Evolutionary conservation across 192 early-diverging fungal genomes (phyloP).

Genomic region (Funneliformis geosporum): DNA sequence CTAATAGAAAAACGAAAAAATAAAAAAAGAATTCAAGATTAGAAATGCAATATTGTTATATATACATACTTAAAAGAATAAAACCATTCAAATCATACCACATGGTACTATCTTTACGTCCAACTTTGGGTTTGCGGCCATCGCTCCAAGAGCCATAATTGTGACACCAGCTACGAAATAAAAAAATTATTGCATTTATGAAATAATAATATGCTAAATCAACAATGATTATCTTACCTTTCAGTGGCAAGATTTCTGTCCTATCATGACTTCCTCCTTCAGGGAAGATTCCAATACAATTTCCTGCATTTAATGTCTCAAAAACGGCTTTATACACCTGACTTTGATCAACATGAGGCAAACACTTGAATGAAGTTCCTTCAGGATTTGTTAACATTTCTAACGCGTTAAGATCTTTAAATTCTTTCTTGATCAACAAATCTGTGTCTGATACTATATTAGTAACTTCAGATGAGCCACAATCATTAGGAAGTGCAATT

Average conservation of each 20-base stretch:
- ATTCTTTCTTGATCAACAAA: constrained; percentile 72
- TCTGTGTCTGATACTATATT: constrained; percentile 83
- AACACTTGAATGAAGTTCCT: constrained; percentile 64
- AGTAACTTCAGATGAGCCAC: constrained; percentile 66
- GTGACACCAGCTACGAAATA: constrained; percentile 65
- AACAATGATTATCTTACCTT: constrained; percentile 51
- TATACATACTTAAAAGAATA: neutral
- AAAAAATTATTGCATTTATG: neutral
- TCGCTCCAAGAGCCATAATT: constrained; percentile 87
- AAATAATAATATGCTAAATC: neutral
- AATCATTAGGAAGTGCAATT: constrained; percentile 64
- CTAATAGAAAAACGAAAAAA: constrained; percentile 3
- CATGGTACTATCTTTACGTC: constrained; percentile 94
- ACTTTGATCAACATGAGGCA: constrained; percentile 89
- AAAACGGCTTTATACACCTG: constrained; percentile 85
- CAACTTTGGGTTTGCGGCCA: constrained; percentile 78
- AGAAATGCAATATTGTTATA: neutral
- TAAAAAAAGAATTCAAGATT: neutral
- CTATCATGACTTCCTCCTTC: constrained; percentile 99
- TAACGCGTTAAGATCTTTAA: constrained; percentile 71
- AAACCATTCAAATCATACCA: constrained; percentile 33
- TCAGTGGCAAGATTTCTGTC: constrained; percentile 92
- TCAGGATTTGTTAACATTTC: constrained; percentile 60
- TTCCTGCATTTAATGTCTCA: constrained; percentile 66
- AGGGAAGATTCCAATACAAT: constrained; percentile 95